These are phyloP conservation scores for Fusarium veterinarium DNA, from an alignment of 2,329 filamentous ascomycete genomes.

Conservation along the genomic window DNA sequence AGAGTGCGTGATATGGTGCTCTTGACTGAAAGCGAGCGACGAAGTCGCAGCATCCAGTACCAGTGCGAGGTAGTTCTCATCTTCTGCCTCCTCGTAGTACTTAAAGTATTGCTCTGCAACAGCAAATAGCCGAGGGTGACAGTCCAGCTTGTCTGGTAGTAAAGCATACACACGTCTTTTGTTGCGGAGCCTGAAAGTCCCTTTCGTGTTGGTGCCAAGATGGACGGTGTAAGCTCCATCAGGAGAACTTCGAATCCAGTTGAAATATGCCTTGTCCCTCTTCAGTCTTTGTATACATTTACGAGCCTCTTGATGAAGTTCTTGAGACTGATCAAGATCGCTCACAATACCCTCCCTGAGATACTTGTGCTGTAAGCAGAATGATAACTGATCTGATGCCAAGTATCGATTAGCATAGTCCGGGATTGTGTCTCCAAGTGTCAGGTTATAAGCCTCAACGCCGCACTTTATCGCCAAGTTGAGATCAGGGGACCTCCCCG, in stretches of 20 bases:
- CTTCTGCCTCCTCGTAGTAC: rapidly evolving
- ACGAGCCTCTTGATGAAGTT: background rate
- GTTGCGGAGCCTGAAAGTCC: rapidly evolving
- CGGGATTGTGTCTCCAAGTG: rapidly evolving
- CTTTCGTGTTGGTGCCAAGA: background rate
- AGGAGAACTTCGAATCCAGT: rapidly evolving
- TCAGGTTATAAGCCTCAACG: background rate
- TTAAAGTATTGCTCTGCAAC: background rate
- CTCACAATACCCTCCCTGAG: rapidly evolving
- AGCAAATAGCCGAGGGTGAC: background rate
- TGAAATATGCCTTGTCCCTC: background rate
- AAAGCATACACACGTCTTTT: background rate
- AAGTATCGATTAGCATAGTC: background rate
- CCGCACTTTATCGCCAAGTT: background rate
- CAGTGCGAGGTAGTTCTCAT: background rate
- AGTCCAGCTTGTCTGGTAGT: background rate
- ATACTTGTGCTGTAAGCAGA: background rate
- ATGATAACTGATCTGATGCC: rapidly evolving
- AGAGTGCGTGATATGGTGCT: rapidly evolving
- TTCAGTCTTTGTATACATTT: rapidly evolving
- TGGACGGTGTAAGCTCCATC: background rate
- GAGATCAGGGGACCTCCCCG: rapidly evolving
- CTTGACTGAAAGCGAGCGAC: background rate
- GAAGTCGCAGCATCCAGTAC: background rate
- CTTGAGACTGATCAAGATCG: background rate